Evolutionary conservation across 2,329 filamentous ascomycete genomes (phyloP), one percentile per base, ranked within the genome.

Genomic region (Epicoccum sorghinum): DNA sequence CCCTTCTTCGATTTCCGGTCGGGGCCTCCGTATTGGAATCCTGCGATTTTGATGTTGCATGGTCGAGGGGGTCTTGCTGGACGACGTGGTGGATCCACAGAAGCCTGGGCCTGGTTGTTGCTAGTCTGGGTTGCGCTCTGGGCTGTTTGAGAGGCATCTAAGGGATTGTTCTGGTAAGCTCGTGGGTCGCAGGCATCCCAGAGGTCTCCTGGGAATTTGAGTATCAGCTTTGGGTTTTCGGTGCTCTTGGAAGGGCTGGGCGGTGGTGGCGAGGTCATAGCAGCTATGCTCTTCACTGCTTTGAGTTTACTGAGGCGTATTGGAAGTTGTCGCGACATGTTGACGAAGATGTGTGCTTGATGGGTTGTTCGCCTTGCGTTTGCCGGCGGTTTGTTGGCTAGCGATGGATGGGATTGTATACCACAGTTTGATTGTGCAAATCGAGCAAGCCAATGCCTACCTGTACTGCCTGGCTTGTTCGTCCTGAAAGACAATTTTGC

Each of bases 1-100:
- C 3, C 39, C 12, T 3, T 62, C 65, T 40, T 50, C 8, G 0
- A 38, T 22, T 24, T 47, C 8, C 47, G 47, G 5, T 43, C 35
- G 2, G 52, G 47, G 13, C 65, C 65, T 37, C 64, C 64, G 43
- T 61, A 56, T 2, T 65, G 57, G 38, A 68, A 68, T 3, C 33
- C 38, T 4, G 33, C 55, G 4, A 65, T 33, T 14, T 52, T 59
- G 25, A 52, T 40, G 14, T 66, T 63, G 55, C 64, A 68, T 5
- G 51, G 43, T 8, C 27, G 37, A 45, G 3, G 45, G 13, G 23
- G 9, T n/a, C 2, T 6, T 8, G 41, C 35, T 5, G 39, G 44
- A 7, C 24, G 24, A 12, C 48, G 35, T 7, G 23, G n/a, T 3
- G 7, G 4, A 7, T 14, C 36, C 5, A 36, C 6, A 1, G 35